Conservation (phyloP, 2,329 filamentous ascomycete species). For the Rutstroemia sp. region DNA sequence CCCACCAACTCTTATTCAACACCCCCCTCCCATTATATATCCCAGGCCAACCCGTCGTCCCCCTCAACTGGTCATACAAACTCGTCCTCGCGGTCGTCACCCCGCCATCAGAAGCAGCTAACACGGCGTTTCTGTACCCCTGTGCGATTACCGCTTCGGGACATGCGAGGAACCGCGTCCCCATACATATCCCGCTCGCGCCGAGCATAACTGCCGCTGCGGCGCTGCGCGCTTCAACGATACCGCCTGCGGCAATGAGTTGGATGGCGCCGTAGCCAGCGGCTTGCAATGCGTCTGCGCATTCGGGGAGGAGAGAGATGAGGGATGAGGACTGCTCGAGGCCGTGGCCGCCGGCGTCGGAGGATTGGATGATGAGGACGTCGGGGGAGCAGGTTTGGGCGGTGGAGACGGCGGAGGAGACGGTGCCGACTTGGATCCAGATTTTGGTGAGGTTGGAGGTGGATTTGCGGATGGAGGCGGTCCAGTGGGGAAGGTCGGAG, state of each 20-base stretch:
- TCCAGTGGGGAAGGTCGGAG: conserved; percentile 26
- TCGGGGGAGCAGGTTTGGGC: conserved; percentile 24
- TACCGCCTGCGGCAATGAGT: conserved; percentile 31
- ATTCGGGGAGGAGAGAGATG: conserved; percentile 32
- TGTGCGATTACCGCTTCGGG: conserved; percentile 38
- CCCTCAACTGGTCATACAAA: conserved; percentile 44
- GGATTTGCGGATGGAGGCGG: conserved; percentile 21
- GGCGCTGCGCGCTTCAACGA: conserved; percentile 31
- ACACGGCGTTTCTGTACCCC: conserved; percentile 40
- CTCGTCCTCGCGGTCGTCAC: conserved; percentile 41
- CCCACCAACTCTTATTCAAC: conserved; percentile 45
- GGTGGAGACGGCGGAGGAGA: conserved; percentile 23
- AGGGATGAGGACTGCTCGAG: conserved; percentile 26
- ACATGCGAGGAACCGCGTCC: conserved; percentile 42
- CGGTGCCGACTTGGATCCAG: conserved; percentile 31
- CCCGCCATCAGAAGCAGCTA: conserved; percentile 42
- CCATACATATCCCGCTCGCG: conserved; percentile 38
- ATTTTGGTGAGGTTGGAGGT: conserved; percentile 23
- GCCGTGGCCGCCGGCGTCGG: conserved; percentile 33
- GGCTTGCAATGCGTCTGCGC: conserved; percentile 23
- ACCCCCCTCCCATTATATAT: conserved; percentile 51
- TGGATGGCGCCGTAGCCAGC: conserved; percentile 22
- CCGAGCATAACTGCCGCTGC: conserved; percentile 31
- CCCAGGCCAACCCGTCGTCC: conserved; percentile 50
- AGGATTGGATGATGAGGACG: conserved; percentile 31